Base-by-base conservation (phyloP, 2,329 filamentous ascomycete species). In the Colletotrichum lindemuthianum region DNA sequence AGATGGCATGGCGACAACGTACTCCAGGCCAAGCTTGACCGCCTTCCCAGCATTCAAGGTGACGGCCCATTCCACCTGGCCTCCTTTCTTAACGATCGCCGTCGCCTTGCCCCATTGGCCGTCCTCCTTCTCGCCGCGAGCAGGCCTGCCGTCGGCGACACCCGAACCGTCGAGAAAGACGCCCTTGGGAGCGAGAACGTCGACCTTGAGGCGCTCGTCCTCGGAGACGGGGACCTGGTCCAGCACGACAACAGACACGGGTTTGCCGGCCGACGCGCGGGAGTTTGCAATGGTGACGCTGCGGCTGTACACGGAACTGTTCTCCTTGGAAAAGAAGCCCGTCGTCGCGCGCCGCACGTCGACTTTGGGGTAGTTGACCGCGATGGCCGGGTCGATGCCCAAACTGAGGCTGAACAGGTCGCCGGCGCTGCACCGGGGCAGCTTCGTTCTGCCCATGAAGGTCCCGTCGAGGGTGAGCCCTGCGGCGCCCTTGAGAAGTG, bases 151-250 rank as follows among this genome's bases (percentile, higher is more conserved):
- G 1, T 77, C 73, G 0, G 69, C 48, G 3, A 84, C 76, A 2
- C 70, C 63, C 1, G 77, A 69, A 1, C 81, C 81, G 1, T 77
- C 79, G 3, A 73, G 67, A 1, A 70, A 70, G 45, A 90, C 67
- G 0, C 84, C 85, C 4, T 74, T 74, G 1, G 88, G 87, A 15
- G 75, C 72, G 13, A 81, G 67, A 37, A 89, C 71, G 2, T 83
- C 81, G 8, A 90, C 80, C 5, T 78, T 77, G 6, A 90, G 75
- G 44, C 81, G 77, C 71, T 88, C 86, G 58, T 89, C 86, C 72
- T 89, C 82, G 24, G 82, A 86, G n/a, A 89, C 78, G 3, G 87
- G 88, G 2, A 89, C 77, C 73, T 90, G 87, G 66, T 90, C 88
- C 3, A 86, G 71, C 33, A 89, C 82, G 1, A 83, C 75, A 2